Evolutionary conservation across 371 early-diverging fungal genomes (phyloP).

Genomic region (Mucor racemosus): DNA sequence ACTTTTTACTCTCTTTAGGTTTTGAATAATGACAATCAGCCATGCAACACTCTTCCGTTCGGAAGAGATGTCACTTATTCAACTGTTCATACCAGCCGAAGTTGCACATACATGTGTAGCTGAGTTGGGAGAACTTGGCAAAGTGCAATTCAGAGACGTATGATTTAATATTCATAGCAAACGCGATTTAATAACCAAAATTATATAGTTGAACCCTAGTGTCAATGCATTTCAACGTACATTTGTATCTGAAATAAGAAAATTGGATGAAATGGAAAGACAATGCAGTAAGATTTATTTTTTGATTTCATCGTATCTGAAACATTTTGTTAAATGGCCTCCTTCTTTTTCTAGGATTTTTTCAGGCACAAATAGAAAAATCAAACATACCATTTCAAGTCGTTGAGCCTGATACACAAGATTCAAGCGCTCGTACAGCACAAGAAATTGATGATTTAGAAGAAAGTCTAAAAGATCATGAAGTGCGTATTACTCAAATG

Average conservation of each 20-base stretch:
- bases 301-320: not conserved
- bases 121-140: constrained; percentile 94
- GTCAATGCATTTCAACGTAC: constrained; percentile 97
- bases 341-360: constrained; percentile 63
- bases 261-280: constrained; percentile 94
- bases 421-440: constrained; percentile 75
- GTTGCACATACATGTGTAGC: constrained; percentile 92
- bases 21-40: constrained; percentile 32
- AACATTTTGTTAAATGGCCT: not conserved
- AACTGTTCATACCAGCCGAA: constrained; percentile 96
- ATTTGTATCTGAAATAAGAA: constrained; percentile 91
- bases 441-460: constrained; percentile 95
- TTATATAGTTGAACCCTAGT: constrained; percentile 82
- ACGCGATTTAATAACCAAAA: not conserved
- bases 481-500: constrained; percentile 82
- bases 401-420: constrained; percentile 51
- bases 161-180: constrained; percentile 7
- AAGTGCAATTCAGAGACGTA: constrained; percentile 95
- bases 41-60: constrained; percentile 87
- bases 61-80: constrained; percentile 96
- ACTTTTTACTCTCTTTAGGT: constrained; percentile 9
- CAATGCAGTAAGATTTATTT: constrained; percentile 74
- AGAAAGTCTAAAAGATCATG: constrained; percentile 77
- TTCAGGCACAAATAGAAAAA: constrained; percentile 82
- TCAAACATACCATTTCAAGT: constrained; percentile 67